A percentile compares a stretch with the other conserved stretches of the same genome.
phyloP scores from a whole-genome alignment of 306 rosid genomes.

The Mucuna pruriens region DNA sequence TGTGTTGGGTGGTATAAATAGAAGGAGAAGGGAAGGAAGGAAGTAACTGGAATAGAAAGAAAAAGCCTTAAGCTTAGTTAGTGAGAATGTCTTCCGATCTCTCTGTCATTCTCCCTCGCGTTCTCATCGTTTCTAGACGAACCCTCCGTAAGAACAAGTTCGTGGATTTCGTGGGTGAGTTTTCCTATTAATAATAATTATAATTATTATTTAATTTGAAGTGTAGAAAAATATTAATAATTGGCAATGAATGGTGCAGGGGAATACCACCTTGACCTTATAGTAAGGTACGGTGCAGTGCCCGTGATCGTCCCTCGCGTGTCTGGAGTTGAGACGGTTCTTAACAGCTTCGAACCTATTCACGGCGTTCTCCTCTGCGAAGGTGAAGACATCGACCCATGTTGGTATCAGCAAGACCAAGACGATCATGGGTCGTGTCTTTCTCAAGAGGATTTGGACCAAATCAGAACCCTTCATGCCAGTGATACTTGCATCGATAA shows the following conservation, averaged over 20 bases:
- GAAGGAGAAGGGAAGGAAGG: no score
- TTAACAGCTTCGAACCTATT: conserved; percentile 80
- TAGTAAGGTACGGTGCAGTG: conserved; percentile 75
- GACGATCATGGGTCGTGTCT: conserved; percentile 10
- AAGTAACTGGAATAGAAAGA: neutral
- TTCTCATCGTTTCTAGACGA: conserved; percentile 84
- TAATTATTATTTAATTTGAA: no score
- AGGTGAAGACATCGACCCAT: conserved; percentile 89
- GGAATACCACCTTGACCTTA: conserved; percentile 87
- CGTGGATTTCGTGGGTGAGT: conserved; percentile 81
- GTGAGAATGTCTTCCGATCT: conserved; percentile 61
- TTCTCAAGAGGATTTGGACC: conserved; percentile 62
- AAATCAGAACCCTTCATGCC: conserved; percentile 62
- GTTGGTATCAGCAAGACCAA: conserved; percentile 48
- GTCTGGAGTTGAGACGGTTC: conserved; percentile 60
- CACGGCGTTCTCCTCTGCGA: conserved; percentile 89
- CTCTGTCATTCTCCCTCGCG: conserved; percentile 74
- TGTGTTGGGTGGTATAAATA: no score
- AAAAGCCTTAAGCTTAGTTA: neutral
- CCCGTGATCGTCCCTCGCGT: conserved; percentile 91
- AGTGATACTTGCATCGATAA: conserved; percentile 73
- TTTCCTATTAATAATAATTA: no score
- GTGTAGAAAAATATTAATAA: no score
- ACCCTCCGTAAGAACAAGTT: conserved; percentile 89
- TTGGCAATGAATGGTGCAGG: no score